Percentiles rank a stretch among this genome's conserved stretches.
Conservation (phyloP, 2,329 filamentous ascomycete species). For the Aphanocladium album region DNA sequence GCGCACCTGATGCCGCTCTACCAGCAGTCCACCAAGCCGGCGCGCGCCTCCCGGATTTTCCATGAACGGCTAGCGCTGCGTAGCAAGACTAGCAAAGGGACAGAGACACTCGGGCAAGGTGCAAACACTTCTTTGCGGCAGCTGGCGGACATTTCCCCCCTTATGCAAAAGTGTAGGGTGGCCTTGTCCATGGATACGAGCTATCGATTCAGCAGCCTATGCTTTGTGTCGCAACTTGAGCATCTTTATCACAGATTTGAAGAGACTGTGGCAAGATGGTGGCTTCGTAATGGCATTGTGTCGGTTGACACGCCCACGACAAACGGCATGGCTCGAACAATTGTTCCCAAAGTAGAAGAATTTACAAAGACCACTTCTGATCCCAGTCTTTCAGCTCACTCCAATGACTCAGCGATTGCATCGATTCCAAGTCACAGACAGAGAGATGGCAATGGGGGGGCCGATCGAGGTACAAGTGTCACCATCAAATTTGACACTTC, state of each 20-base stretch:
- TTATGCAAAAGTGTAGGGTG: background rate
- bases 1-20: background rate
- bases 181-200: background rate
- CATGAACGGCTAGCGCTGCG: background rate
- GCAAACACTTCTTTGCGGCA: background rate
- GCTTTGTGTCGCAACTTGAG: background rate
- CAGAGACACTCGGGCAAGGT: background rate
- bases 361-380: no score
- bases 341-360: no score
- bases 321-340: no score
- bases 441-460: no score
- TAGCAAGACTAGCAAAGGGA: no score
- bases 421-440: no score
- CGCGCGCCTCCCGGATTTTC: background rate
- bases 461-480: no score
- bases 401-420: no score
- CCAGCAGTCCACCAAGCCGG: background rate
- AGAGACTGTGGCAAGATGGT: background rate
- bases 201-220: background rate
- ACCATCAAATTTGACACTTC: background rate
- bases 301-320: background rate
- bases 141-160: background rate
- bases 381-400: no score
- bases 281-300: background rate
- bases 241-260: background rate